Percentiles rank a stretch among this genome's conserved stretches.
These are phyloP conservation scores for Tetrapisispora pingtungensis DNA, from an alignment of 805 yeast genomes.

Conservation along the genomic window DNA sequence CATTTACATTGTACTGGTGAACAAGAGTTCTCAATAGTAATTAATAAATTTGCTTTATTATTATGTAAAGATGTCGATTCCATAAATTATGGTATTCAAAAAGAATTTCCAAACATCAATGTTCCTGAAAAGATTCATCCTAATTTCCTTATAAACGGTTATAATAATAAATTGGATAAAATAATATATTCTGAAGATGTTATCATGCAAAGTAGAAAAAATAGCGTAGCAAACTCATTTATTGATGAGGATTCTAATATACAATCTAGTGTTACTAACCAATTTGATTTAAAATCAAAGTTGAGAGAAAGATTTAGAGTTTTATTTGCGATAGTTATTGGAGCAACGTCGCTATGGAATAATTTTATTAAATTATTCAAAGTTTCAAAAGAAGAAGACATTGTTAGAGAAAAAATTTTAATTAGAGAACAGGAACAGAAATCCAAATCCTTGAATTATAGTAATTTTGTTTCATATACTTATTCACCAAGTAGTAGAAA, in stretches of 20 bases:
- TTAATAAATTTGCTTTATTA: conserved; percentile 15
- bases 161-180: conserved; percentile 8
- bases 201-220: neutral
- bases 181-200: neutral
- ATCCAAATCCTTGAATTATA: neutral
- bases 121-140: conserved; percentile 14
- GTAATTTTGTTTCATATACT: neutral
- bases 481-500: neutral
- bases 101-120: conserved; percentile 17
- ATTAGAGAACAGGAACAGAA: neutral
- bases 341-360: too few species aligned
- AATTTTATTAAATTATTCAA: too few species aligned
- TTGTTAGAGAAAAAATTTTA: neutral
- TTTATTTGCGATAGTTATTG: neutral
- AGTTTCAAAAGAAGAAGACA: neutral
- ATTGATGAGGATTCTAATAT: neutral
- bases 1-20: conserved; percentile 25
- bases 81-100: conserved; percentile 18
- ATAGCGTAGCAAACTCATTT: neutral
- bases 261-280: neutral
- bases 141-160: conserved; percentile 15
- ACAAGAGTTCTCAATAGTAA: conserved; percentile 20
- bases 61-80: conserved; percentile 18
- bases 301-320: neutral
- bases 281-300: neutral